These are phyloP conservation scores for Dorcoceras hygrometricum DNA, from an alignment of 257 asterid species.

Conservation along the genomic window DNA sequence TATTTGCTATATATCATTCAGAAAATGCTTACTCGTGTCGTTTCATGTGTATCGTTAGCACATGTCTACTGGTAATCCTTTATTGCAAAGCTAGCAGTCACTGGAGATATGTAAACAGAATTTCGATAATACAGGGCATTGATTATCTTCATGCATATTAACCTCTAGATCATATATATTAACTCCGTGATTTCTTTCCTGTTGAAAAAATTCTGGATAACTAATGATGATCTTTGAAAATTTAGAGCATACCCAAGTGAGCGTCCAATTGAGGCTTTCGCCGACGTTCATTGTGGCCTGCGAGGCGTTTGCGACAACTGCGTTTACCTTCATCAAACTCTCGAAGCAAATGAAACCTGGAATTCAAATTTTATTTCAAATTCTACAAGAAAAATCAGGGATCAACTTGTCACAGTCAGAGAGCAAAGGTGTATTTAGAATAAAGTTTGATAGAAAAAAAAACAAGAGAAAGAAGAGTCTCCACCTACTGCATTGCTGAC, in stretches of 20 bases:
- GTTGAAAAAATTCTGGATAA: not conserved
- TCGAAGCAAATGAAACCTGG: slow-evolving; percentile 59
- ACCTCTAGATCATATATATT: not conserved
- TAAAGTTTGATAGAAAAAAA: not conserved
- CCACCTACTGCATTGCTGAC: slow-evolving; percentile 88
- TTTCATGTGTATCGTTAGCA: not conserved
- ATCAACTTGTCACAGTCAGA: not conserved
- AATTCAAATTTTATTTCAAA: not conserved
- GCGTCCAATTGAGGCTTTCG: slow-evolving; percentile 52
- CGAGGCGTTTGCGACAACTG: slow-evolving; percentile 72
- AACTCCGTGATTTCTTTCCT: not conserved
- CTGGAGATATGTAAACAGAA: too few relatives aligned
- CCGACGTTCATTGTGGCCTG: slow-evolving; percentile 68
- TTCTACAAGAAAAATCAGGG: not conserved
- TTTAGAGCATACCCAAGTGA: slow-evolving; percentile 27
- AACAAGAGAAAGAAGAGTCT: not conserved
- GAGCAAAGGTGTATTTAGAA: not conserved
- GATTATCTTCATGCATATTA: not conserved
- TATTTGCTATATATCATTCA: not conserved
- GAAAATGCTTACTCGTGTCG: not conserved
- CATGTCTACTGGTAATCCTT: not conserved
- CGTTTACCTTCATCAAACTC: slow-evolving; percentile 74
- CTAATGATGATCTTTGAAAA: not conserved
- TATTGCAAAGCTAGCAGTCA: not conserved
- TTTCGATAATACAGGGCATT: not conserved